Evolutionary conservation across 73 alveolate species (phyloP).

Genomic region (Paramecium sonneborni): DNA sequence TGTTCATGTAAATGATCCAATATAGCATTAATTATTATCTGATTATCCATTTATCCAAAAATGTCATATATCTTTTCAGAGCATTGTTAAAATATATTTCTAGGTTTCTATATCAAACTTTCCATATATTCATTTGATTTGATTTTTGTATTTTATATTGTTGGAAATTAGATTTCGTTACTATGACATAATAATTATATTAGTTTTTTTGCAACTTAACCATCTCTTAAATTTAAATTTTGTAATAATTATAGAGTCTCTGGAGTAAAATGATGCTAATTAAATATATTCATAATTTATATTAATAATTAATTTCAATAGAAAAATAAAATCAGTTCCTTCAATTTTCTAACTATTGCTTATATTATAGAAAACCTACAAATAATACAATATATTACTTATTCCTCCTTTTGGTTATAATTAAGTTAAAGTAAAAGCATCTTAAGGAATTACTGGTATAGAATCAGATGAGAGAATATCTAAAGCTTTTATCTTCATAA

Average conservation of each 20-base stretch:
- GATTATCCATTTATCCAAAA: not conserved
- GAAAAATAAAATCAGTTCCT: not conserved
- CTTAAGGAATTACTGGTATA: not conserved
- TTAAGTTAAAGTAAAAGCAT: not conserved
- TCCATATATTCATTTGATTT: slow-evolving; percentile 36
- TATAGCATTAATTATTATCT: not conserved
- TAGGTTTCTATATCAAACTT: not conserved
- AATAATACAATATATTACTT: not conserved
- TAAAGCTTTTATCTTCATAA: slow-evolving; percentile 24
- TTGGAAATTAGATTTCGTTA: not conserved
- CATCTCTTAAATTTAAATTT: not conserved
- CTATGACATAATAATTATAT: slow-evolving; percentile 26
- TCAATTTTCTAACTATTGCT: slow-evolving; percentile 38
- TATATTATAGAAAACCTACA: slow-evolving; percentile 24
- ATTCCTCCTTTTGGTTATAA: slow-evolving; percentile 31
- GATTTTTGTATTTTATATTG: slow-evolving; percentile 1
- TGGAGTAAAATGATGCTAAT: slow-evolving; percentile 18
- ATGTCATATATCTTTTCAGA: not conserved
- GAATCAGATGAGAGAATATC: slow-evolving; percentile 18
- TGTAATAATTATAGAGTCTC: slow-evolving; percentile 7
- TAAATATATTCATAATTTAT: not conserved
- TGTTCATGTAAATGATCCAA: slow-evolving; percentile 38
- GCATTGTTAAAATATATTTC: slow-evolving; percentile 23
- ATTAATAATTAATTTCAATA: slow-evolving; percentile 36
- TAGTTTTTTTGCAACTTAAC: not conserved